Percentiles rank a stretch among this genome's conserved stretches.
phyloP scores from a whole-genome alignment of 2,329 filamentous ascomycete species.

The Fusarium abutilonis region DNA sequence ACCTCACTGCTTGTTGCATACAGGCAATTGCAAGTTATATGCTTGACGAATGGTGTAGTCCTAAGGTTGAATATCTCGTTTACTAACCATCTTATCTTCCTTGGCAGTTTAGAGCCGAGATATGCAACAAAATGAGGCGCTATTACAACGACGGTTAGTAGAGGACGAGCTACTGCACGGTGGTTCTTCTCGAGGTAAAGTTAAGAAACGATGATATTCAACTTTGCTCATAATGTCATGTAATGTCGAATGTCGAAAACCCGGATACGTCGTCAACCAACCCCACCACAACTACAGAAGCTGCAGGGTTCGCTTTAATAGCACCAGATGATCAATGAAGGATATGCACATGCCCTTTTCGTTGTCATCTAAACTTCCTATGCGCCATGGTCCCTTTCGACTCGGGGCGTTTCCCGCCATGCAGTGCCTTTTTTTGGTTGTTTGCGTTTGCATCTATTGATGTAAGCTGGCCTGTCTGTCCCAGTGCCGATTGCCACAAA shows the following conservation, averaged over 20 bases:
- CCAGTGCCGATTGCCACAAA: slow-evolving; percentile 15
- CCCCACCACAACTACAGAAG: slow-evolving; percentile 9
- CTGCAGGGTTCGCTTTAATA: slow-evolving; percentile 3
- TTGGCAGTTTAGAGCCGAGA: slow-evolving; percentile 2
- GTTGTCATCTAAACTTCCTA: slow-evolving; percentile 6
- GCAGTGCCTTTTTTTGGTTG: slow-evolving; percentile 1
- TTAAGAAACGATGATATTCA: slow-evolving; percentile 3
- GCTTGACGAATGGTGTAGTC: slow-evolving; percentile 1
- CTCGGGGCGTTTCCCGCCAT: slow-evolving; percentile 28
- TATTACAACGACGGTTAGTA: not conserved
- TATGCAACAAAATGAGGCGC: not conserved
- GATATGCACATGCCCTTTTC: slow-evolving; percentile 7
- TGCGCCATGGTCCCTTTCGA: slow-evolving; percentile 22
- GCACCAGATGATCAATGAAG: slow-evolving; percentile 7
- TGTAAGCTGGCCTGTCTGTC: not conserved
- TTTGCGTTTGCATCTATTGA: slow-evolving; percentile 3
- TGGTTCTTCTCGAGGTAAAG: not conserved
- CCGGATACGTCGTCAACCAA: not conserved
- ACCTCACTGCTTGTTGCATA: slow-evolving; percentile 20
- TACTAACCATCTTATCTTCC: not conserved
- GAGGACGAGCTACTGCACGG: not conserved
- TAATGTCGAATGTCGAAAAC: not conserved
- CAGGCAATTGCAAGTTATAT: not conserved
- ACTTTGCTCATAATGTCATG: slow-evolving; percentile 3
- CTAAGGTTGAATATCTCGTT: slow-evolving; percentile 1